Percentiles rank a stretch among this genome's conserved stretches.
Conservation (phyloP, 192 early-diverging fungal genomes). For the Chytriomyces sp. region DNA sequence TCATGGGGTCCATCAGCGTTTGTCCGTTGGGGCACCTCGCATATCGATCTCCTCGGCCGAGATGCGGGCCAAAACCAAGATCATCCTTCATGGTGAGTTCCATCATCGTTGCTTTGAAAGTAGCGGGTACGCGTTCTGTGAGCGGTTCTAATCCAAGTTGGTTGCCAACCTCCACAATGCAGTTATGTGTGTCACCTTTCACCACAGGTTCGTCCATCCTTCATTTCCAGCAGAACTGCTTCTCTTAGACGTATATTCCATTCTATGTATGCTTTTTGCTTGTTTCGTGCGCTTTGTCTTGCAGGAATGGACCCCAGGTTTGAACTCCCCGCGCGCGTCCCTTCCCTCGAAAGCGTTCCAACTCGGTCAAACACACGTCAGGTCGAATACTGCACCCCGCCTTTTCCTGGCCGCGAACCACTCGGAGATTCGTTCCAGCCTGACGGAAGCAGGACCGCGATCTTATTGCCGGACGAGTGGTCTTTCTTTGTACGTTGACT, state of each 20-base stretch:
- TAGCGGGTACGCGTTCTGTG: background rate
- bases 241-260: background rate
- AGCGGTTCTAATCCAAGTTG: background rate
- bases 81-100: constrained; percentile 7
- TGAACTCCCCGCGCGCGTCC: background rate
- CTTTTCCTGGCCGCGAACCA: constrained; percentile 43
- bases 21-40: too few relatives aligned
- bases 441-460: constrained; percentile 31
- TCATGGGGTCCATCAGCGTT: too few relatives aligned
- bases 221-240: background rate
- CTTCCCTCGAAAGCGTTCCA: background rate
- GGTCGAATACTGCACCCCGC: constrained; percentile 54
- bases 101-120: background rate
- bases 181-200: constrained; percentile 56
- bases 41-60: background rate
- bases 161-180: background rate
- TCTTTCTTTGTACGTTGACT: constrained; percentile 56
- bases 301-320: constrained; percentile 54
- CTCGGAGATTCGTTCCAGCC: constrained; percentile 12
- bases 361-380: background rate
- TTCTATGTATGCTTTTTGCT: background rate
- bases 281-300: too few relatives aligned
- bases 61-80: background rate
- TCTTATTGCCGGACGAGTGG: constrained; percentile 79
- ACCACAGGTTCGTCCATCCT: constrained; percentile 42